Conservation (phyloP, 441 rosid species). For the Erysimum cheiri region DNA sequence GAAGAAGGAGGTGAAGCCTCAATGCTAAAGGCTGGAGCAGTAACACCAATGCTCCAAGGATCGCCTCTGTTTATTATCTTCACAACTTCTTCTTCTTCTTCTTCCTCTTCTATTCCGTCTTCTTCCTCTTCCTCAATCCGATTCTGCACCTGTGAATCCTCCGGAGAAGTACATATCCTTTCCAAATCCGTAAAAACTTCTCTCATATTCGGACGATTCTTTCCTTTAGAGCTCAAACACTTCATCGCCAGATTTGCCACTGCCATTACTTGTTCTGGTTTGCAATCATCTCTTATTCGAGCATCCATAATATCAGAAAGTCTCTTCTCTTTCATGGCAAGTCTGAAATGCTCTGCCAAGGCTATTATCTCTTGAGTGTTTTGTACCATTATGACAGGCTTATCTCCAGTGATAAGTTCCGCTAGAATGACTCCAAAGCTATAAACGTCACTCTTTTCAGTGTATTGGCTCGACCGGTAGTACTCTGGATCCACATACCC, state of each 20-base stretch:
- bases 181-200: constrained; percentile 39
- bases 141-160: constrained; percentile 1
- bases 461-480: constrained; percentile 57
- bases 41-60: neutral
- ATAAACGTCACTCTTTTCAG: constrained; percentile 77
- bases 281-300: constrained; percentile 28
- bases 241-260: constrained; percentile 43
- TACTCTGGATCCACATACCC: constrained; percentile 84
- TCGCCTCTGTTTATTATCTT: neutral
- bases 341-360: constrained; percentile 30
- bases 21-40: neutral
- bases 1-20: constrained; percentile 22
- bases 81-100: constrained; percentile 10
- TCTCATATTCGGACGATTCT: constrained; percentile 47
- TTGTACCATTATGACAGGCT: constrained; percentile 43
- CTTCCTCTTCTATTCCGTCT: neutral
- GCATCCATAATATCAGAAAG: constrained; percentile 35
- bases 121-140: constrained; percentile 6
- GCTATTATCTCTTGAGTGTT: constrained; percentile 2
- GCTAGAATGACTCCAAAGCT: constrained; percentile 72
- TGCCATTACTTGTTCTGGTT: constrained; percentile 39
- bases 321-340: constrained; percentile 18
- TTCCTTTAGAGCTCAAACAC: constrained; percentile 47
- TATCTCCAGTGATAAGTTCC: constrained; percentile 69
- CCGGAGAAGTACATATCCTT: constrained; percentile 9